Evolutionary conservation across 2,329 filamentous ascomycete species (phyloP).

Genomic region (Fusarium sp.): DNA sequence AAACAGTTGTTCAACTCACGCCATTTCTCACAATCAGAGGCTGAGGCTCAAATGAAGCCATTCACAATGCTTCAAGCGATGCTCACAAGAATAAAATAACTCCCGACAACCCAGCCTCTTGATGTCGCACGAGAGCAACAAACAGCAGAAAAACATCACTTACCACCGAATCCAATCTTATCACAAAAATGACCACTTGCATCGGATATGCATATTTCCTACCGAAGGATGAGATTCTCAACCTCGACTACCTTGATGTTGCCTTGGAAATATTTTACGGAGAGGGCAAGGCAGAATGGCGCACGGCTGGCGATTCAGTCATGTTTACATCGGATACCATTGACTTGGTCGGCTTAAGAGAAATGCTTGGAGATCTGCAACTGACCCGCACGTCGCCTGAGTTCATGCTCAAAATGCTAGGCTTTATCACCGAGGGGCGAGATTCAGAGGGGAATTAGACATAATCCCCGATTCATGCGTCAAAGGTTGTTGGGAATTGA

Average conservation of each 20-base stretch:
- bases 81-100: too few relatives aligned
- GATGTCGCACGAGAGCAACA: background rate
- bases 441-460: background rate
- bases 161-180: accelerated
- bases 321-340: accelerated
- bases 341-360: background rate
- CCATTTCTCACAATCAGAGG: background rate
- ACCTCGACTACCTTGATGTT: background rate
- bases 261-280: background rate
- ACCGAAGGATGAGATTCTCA: background rate
- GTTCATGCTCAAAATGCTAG: background rate
- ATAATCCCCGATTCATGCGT: accelerated
- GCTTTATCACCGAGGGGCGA: too few relatives aligned
- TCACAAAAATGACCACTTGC: background rate
- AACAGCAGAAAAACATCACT: accelerated
- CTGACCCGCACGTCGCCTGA: background rate
- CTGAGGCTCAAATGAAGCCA: too few relatives aligned
- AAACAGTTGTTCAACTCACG: background rate
- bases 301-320: accelerated
- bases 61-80: too few relatives aligned
- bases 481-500: accelerated
- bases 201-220: background rate
- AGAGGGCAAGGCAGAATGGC: accelerated
- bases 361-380: background rate
- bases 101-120: accelerated